Conservation (phyloP, 2,329 filamentous ascomycete genomes). For the Alternaria solani region DNA sequence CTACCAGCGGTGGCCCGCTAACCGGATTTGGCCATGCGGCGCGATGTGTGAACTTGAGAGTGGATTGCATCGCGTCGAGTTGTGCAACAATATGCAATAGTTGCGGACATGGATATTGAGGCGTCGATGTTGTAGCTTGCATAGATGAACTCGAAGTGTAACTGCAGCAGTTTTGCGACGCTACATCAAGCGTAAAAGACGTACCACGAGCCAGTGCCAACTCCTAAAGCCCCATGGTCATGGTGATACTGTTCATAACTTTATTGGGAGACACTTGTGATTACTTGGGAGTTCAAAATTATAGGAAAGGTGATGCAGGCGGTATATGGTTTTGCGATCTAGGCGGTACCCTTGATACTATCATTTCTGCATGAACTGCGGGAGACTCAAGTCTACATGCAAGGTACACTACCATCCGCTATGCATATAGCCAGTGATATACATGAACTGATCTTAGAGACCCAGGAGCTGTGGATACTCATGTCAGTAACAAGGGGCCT, state of each 20-base stretch:
- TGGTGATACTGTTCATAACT: neutral
- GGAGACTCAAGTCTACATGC: neutral
- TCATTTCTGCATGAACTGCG: neutral
- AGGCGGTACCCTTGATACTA: neutral
- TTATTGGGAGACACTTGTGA: neutral
- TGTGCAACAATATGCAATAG: neutral
- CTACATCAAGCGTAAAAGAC: neutral
- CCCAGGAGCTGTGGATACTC: neutral
- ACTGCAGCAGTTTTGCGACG: neutral
- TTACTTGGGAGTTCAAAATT: neutral
- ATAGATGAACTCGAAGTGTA: too few species aligned
- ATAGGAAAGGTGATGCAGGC: neutral
- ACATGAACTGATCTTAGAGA: fast-evolving
- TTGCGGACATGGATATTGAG: neutral
- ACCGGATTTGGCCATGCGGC: conserved; percentile 8
- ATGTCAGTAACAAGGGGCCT: neutral
- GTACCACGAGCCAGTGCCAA: neutral
- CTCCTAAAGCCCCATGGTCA: neutral
- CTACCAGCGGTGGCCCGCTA: conserved; percentile 4
- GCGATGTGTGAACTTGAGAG: conserved; percentile 6
- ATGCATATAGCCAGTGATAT: too few species aligned
- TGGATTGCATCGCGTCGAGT: neutral
- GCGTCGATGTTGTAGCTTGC: neutral
- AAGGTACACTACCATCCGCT: neutral
- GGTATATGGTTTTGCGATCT: too few species aligned